These are phyloP conservation scores for Aspergillus luchuensis DNA, from an alignment of 2,329 filamentous ascomycete genomes.

Conservation along the genomic window DNA sequence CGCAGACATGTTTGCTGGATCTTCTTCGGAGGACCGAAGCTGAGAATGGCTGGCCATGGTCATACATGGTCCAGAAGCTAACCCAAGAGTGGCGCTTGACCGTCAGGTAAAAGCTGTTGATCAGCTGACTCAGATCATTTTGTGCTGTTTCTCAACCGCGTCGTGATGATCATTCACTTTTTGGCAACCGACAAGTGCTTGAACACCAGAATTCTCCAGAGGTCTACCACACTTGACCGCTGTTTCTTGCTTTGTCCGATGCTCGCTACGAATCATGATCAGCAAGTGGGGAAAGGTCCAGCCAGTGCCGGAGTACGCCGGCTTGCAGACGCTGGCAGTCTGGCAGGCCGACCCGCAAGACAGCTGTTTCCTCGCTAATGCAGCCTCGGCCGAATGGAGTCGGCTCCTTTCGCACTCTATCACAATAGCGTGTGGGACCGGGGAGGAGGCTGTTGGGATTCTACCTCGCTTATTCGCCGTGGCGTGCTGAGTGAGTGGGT, in stretches of 20 bases:
- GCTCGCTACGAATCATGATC: neutral
- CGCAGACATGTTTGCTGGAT: slow-evolving; percentile 25
- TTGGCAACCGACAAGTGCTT: neutral
- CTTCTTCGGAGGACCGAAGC: slow-evolving; percentile 26
- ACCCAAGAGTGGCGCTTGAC: slow-evolving; percentile 21
- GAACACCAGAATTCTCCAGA: neutral
- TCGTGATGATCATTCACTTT: neutral
- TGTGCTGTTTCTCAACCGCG: neutral
- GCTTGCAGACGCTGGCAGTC: neutral
- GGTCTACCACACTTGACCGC: neutral
- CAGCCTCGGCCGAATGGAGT: neutral
- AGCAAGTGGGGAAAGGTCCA: neutral
- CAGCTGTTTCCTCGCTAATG: neutral
- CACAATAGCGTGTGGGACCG: neutral
- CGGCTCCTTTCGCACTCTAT: neutral
- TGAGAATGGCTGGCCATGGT: slow-evolving; percentile 29
- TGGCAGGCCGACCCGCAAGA: neutral
- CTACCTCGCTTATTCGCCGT: neutral
- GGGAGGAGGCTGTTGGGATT: neutral
- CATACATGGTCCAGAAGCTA: slow-evolving; percentile 23
- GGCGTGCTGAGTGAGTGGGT: neutral
- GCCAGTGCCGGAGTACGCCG: neutral
- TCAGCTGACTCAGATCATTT: neutral
- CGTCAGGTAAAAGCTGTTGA: neutral
- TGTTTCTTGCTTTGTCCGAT: neutral